These are phyloP conservation scores for Ceratocystis albifundus DNA, from an alignment of 2,329 filamentous ascomycete genomes.

Conservation along the genomic window DNA sequence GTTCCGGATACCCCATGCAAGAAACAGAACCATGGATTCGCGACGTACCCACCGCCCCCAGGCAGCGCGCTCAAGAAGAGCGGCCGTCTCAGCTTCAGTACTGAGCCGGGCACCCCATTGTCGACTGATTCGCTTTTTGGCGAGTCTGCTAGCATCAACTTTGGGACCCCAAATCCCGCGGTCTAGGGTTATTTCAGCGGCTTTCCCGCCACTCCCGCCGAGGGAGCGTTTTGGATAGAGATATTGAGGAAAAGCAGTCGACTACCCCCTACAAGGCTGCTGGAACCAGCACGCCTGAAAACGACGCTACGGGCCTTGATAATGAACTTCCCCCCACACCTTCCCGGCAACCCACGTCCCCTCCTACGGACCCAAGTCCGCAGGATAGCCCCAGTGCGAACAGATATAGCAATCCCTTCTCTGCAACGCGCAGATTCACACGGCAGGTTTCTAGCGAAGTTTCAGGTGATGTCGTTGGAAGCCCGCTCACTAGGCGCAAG, in stretches of 20 bases:
- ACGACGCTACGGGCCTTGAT: constrained; percentile 23
- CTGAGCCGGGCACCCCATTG: constrained; percentile 71
- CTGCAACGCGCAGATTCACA: constrained; percentile 30
- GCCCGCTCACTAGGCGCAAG: constrained; percentile 18
- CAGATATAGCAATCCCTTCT: constrained; percentile 34
- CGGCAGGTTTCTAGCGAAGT: constrained; percentile 28
- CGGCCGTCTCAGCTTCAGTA: constrained; percentile 58
- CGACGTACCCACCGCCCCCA: constrained; percentile 49
- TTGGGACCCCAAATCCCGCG: constrained; percentile 43
- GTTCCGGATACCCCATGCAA: constrained; percentile 97
- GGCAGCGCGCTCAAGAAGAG: constrained; percentile 53
- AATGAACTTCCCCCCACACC: constrained; percentile 83
- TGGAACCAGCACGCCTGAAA: constrained; percentile 2
- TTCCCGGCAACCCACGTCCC: constrained; percentile 54
- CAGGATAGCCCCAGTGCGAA: constrained; percentile 40
- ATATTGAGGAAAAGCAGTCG: constrained; percentile 58
- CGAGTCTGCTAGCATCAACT: constrained; percentile 32
- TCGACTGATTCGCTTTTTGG: constrained; percentile 43
- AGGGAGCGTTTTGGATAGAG: constrained; percentile 67
- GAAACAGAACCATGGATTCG: constrained; percentile 57
- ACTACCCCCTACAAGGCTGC: constrained; percentile 23
- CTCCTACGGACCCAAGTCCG: constrained; percentile 33
- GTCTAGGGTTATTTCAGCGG: constrained; percentile 55
- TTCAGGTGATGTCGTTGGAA: constrained; percentile 10
- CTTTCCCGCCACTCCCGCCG: constrained; percentile 40